phyloP scores from a whole-genome alignment of 371 early-diverging fungal species.

The Capillidium heterosporum region DNA sequence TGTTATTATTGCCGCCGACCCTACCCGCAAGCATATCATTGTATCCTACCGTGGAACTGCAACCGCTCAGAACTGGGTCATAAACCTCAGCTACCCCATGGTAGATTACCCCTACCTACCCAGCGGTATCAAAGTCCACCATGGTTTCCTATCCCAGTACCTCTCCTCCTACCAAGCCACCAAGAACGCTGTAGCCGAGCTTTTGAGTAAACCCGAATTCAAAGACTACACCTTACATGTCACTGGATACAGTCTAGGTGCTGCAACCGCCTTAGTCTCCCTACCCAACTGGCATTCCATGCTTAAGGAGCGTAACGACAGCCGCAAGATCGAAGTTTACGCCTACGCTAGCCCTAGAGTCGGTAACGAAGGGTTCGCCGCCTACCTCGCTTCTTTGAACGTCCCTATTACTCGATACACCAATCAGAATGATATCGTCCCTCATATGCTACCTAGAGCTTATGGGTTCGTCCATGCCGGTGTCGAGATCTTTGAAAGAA shows the following conservation, averaged over 20 bases:
- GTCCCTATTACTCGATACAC: background rate
- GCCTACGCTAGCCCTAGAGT: background rate
- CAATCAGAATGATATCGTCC: background rate
- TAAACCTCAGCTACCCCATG: background rate
- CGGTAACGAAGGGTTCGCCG: background rate
- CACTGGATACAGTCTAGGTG: slow-evolving; percentile 2
- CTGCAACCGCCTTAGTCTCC: background rate
- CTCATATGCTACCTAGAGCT: background rate
- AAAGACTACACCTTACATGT: background rate
- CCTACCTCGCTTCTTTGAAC: background rate
- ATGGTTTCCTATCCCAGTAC: background rate
- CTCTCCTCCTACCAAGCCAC: too few relatives aligned
- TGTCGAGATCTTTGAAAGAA: background rate
- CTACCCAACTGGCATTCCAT: background rate
- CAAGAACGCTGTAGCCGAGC: background rate
- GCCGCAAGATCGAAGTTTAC: background rate
- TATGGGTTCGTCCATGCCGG: background rate
- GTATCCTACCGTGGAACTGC: background rate
- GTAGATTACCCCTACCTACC: background rate
- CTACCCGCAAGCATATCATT: background rate
- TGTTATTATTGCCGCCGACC: background rate
- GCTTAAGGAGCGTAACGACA: background rate
- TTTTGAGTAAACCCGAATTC: background rate
- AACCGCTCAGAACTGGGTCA: background rate
- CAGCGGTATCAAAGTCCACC: background rate